Conservation (phyloP, 2,329 filamentous ascomycete species). For the Colletotrichum noveboracense region DNA sequence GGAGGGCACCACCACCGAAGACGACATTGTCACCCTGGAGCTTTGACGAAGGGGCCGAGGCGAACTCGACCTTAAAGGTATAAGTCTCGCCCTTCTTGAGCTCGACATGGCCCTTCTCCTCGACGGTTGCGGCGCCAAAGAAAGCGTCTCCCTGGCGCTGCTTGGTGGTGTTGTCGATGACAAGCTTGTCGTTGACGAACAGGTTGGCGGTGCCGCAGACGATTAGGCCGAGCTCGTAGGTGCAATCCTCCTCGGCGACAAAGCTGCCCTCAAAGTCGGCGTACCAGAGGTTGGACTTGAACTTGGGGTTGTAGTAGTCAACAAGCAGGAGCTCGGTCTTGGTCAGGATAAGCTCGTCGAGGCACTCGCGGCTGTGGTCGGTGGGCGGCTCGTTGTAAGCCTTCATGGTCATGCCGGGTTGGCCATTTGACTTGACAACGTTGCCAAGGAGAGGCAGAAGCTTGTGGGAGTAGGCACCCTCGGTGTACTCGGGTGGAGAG, state of each 20-base stretch:
- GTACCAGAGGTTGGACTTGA: constrained; percentile 60
- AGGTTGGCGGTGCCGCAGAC: constrained; percentile 71
- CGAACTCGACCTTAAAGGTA: constrained; percentile 63
- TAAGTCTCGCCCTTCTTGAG: constrained; percentile 66
- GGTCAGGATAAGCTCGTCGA: constrained; percentile 54
- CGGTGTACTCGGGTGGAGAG: constrained; percentile 52
- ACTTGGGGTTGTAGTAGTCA: constrained; percentile 57
- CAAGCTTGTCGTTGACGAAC: constrained; percentile 64
- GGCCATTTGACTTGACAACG: constrained; percentile 57
- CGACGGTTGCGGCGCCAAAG: constrained; percentile 67
- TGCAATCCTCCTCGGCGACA: constrained; percentile 62
- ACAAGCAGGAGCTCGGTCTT: constrained; percentile 56
- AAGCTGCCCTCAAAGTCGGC: constrained; percentile 66
- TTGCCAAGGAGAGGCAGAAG: constrained; percentile 64
- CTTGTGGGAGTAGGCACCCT: constrained; percentile 70
- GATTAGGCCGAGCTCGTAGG: constrained; percentile 70
- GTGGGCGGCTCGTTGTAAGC: constrained; percentile 65
- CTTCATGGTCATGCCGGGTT: constrained; percentile 64
- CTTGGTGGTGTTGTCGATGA: constrained; percentile 70
- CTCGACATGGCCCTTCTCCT: constrained; percentile 63
- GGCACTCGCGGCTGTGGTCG: constrained; percentile 47
- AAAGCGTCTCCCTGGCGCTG: constrained; percentile 68
- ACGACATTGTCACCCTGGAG: constrained; percentile 54
- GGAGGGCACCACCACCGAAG: constrained; percentile 64
- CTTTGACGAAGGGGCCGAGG: constrained; percentile 62